Percentiles rank a stretch among this genome's conserved stretches.
These are phyloP conservation scores for Pneumocystis wakefieldiae DNA, from an alignment of 1,139 yeast species.

Conservation along the genomic window DNA sequence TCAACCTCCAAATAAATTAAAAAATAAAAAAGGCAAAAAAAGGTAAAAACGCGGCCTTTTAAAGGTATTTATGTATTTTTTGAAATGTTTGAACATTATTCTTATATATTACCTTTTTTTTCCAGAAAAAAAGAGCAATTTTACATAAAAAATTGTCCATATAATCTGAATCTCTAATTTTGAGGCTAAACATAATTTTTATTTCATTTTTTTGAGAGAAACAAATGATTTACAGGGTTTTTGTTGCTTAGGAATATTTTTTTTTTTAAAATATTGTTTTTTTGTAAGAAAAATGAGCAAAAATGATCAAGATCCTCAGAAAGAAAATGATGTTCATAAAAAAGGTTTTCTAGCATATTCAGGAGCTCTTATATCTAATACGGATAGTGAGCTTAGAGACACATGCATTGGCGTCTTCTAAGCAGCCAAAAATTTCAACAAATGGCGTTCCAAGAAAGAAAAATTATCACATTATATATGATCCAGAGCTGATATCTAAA, in stretches of 20 bases:
- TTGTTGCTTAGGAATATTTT: too few species aligned
- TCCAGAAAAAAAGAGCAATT: neutral
- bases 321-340: neutral
- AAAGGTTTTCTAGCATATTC: neutral
- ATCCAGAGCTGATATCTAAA: conserved; percentile 12
- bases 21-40: neutral
- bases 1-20: neutral
- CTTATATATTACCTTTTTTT: neutral
- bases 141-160: neutral
- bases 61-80: too few species aligned
- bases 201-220: neutral
- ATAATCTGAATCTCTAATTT: neutral
- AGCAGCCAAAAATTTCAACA: neutral
- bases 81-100: too few species aligned
- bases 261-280: too few species aligned
- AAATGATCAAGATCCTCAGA: neutral
- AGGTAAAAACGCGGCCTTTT: neutral
- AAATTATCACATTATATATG: conserved; percentile 9
- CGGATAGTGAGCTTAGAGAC: neutral
- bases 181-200: neutral
- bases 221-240: neutral
- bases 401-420: neutral
- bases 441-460: conserved; percentile 2
- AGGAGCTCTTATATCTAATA: neutral
- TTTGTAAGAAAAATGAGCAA: neutral